Evolutionary conservation across 176 grass and related monocot genomes (phyloP), one percentile per base, ranked within the genome.

Genomic region (Pontederia crassipes): DNA sequence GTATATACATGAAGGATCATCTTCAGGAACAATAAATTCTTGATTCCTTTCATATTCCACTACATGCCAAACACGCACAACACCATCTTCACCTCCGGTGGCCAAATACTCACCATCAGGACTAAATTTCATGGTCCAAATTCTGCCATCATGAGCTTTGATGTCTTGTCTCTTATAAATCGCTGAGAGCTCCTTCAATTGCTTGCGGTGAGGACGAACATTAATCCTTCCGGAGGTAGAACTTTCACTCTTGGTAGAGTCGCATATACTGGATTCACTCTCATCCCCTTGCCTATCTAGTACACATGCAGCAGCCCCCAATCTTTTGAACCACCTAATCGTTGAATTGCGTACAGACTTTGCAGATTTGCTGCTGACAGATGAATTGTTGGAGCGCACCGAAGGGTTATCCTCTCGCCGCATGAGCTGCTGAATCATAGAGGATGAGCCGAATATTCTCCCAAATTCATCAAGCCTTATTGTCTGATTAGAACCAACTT

Each of bases 101-200:
- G 94, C 94, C 15, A 99, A 81, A 62, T 83, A 77, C 64, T 71
- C 76, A 26, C 94, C 94, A 64, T 93, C 79, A 10, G 88, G 85
- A 59, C 88, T 99, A 76, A 99, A 99, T 52, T 83, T 92, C 71
- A 99, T 85, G 48, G 79, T 86, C 65, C 83, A 58, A 57, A 99
- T 93, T 66, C 82, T 79, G 59, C 94, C 94, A 48, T 83, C 79
- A 16, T 99, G 94, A 7, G 77, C 94, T 79, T 77, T 89, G 59
- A 99, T 81, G 53, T 76, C 77, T 50, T 93, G 94, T 14, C 84
- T 76, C 45, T 80, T 70, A 47, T 86, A 99, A n/a, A 99, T 40
- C 11, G 88, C 87, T 9, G 94, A 93, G 17, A 93, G 62, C 67
- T 93, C 94, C 62, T 89, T 99, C 1, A 68, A 83, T 18, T 40